These are phyloP conservation scores for Infundibulicybe gibba DNA, from an alignment of 768 basidiomycete genomes.

Conservation along the genomic window DNA sequence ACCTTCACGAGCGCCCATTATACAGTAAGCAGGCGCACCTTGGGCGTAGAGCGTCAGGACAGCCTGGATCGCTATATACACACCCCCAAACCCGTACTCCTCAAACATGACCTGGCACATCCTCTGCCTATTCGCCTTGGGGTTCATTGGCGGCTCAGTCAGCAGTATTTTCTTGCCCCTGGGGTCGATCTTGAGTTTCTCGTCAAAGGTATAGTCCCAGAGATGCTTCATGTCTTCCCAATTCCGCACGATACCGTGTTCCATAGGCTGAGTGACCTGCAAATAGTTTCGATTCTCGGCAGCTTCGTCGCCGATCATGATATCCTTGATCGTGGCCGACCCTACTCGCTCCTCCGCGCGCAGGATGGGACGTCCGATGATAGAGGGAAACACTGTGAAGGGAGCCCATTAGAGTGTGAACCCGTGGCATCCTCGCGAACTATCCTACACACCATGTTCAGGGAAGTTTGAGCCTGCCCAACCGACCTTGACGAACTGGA, in stretches of 20 bases:
- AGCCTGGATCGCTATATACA: conserved; percentile 91
- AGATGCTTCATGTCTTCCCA: conserved; percentile 99
- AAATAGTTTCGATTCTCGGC: conserved; percentile 95
- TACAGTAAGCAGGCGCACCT: conserved; percentile 54
- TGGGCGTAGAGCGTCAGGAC: conserved; percentile 90
- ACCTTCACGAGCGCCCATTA: neutral
- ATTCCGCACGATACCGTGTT: conserved; percentile 95
- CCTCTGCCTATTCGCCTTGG: conserved; percentile 90
- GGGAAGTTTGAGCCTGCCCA: conserved; percentile 95
- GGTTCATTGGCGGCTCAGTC: conserved; percentile 93
- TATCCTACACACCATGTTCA: conserved; percentile 64
- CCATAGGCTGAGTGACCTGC: conserved; percentile 89
- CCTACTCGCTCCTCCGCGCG: conserved; percentile 96
- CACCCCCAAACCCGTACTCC: conserved; percentile 89
- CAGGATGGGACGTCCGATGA: conserved; percentile 94
- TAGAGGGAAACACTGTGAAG: conserved; percentile 84
- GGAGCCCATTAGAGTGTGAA: neutral
- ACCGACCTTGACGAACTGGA: conserved; percentile 86
- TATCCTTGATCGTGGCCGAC: conserved; percentile 84
- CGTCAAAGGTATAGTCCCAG: conserved; percentile 98
- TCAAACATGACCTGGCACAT: conserved; percentile 98
- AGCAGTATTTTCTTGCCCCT: conserved; percentile 91
- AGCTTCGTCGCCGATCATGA: conserved; percentile 96
- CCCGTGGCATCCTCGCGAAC: neutral
- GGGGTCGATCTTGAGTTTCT: conserved; percentile 88